A percentile compares a stretch with the other conserved stretches of the same genome.
These are phyloP conservation scores for Cubamyces lactineus DNA, from an alignment of 768 basidiomycete species.

Conservation along the genomic window DNA sequence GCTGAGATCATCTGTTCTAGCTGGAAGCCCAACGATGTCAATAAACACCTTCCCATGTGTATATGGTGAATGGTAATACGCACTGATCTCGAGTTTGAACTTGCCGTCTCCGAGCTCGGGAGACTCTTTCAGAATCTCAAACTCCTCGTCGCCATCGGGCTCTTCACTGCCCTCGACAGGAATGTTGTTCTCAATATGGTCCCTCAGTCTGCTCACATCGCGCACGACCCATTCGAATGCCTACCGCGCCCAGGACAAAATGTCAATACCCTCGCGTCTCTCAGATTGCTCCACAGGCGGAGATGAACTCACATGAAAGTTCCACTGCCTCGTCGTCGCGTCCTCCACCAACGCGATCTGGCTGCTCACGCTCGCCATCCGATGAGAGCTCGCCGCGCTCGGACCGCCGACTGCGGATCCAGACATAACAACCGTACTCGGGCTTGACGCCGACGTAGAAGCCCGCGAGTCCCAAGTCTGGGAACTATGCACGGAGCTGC, in stretches of 20 bases:
- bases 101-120: slow-evolving; percentile 71
- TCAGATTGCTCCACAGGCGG: not conserved
- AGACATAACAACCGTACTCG: slow-evolving; percentile 29
- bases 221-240: slow-evolving; percentile 76
- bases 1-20: slow-evolving; percentile 13
- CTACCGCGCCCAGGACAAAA: slow-evolving; percentile 36
- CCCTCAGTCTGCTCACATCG: slow-evolving; percentile 57
- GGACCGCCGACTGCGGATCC: slow-evolving; percentile 9
- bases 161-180: slow-evolving; percentile 19
- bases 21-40: slow-evolving; percentile 1
- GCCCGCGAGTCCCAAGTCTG: slow-evolving; percentile 35
- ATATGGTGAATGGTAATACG: slow-evolving; percentile 26
- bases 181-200: slow-evolving; percentile 51
- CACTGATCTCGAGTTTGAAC: slow-evolving; percentile 72
- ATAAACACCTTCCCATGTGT: not conserved
- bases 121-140: slow-evolving; percentile 66
- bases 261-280: not conserved
- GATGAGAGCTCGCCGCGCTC: slow-evolving; percentile 13
- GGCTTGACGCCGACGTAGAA: slow-evolving; percentile 29
- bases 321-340: slow-evolving; percentile 63
- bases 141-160: slow-evolving; percentile 44
- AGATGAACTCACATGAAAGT: slow-evolving; percentile 52
- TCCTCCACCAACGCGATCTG: slow-evolving; percentile 37
- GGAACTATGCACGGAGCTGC: slow-evolving; percentile 26
- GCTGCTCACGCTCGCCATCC: slow-evolving; percentile 19